Base-by-base conservation (phyloP, 2,329 filamentous ascomycete species). In the Fusarium floridanum region DNA sequence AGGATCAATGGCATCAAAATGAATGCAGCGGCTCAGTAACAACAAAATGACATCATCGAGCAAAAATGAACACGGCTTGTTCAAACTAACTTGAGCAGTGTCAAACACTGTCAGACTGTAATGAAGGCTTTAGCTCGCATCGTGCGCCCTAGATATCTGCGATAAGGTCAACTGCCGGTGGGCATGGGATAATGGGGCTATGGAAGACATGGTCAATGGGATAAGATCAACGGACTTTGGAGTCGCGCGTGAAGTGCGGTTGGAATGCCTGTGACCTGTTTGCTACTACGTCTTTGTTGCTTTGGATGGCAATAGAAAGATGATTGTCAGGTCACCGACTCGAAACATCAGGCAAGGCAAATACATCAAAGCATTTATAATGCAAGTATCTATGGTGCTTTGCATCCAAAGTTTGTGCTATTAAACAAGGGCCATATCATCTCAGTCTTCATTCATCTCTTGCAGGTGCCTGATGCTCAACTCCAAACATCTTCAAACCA, bases 401-500 rank as follows among this genome's bases (percentile, higher is more conserved):
- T 45, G 4, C 7, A 24, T 16, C 1, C 8, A 6, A 14, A 8
- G 14, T 7, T 10, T 6, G 14, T 24, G 8, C 2, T 17, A 24
- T 48, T 10, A 16, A 10, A 8, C 2, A 48, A 3, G 4, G 12
- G 14, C 8, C 8, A 2, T 24, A 5, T 24, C 14, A 24, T 24
- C 24, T 48, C 5, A 24, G 43, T 24, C 4, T 10, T 2, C 5
- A 10, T 24, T 2, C 20, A 48, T 48, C 14, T 48, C 5, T 20
- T 43, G 39, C 12, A 7, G 5, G 6, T 43, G 39, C n/a, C n/a
- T 12, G 3, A 10, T 10, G 22, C 34, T 59, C 12, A 59, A 20
- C 56, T 59, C 56, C 56, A 59, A 2, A 59, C 56, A 29, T 41
- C 56, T 1, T 59, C 56, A 4, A 59, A 59, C 56, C 56, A 59